phyloP scores from a whole-genome alignment of 345 rosid species.

The Citrus reticulata region DNA sequence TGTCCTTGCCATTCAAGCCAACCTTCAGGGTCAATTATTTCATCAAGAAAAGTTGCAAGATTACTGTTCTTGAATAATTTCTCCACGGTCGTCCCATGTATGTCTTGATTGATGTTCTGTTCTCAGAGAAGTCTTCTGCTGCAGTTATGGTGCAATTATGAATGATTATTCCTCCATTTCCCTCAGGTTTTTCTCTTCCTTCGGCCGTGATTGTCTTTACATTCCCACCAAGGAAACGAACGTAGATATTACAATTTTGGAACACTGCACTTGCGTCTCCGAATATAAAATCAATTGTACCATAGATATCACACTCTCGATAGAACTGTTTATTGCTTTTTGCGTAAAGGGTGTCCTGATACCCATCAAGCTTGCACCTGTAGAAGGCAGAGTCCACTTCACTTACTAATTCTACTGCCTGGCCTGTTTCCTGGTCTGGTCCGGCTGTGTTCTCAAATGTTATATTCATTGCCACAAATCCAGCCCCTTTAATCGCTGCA shows the following conservation, averaged over 20 bases:
- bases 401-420: too few species aligned
- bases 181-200: constrained; percentile 10
- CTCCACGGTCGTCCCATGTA: constrained; percentile 39
- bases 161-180: constrained; percentile 21
- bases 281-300: constrained; percentile 31
- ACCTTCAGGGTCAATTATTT: constrained; percentile 27
- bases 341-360: constrained; percentile 30
- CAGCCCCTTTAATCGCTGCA: too few species aligned
- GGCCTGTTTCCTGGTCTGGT: too few species aligned
- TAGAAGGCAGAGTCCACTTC: too few species aligned
- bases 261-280: constrained; percentile 31
- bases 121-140: constrained; percentile 3
- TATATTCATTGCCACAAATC: too few species aligned
- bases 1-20: constrained; percentile 29
- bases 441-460: too few species aligned
- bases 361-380: constrained; percentile 21
- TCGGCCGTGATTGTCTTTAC: constrained; percentile 21
- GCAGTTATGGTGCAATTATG: constrained; percentile 25
- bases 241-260: constrained; percentile 25
- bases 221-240: constrained; percentile 17
- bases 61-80: constrained; percentile 21
- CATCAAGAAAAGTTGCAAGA: constrained; percentile 25
- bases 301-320: constrained; percentile 6
- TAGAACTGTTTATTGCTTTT: constrained; percentile 25
- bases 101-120: constrained; percentile 4